Evolutionary conservation across 129 eudicot genomes (phyloP).

Genomic region (Centaurea solstitialis): DNA sequence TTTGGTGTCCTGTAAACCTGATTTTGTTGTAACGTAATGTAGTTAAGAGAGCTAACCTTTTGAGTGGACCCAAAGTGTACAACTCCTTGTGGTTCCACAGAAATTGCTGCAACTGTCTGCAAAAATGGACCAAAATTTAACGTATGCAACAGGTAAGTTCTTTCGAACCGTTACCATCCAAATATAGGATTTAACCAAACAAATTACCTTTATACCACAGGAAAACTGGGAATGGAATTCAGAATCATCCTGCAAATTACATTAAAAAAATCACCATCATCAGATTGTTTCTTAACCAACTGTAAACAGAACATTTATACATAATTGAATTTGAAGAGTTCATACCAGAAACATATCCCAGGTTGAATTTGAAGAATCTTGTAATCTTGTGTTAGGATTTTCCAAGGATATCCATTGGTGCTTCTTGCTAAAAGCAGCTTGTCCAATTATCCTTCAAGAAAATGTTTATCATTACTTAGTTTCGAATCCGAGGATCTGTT

Average conservation of each 20-base stretch:
- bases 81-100: conserved; percentile 80
- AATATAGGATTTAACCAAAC: conserved; percentile 3
- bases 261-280: not conserved
- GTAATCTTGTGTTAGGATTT: not conserved
- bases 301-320: not conserved
- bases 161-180: not conserved
- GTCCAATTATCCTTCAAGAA: conserved; percentile 54
- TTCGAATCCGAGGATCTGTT: not conserved
- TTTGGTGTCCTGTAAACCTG: too few species aligned
- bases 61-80: conserved; percentile 84
- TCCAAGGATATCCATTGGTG: conserved; percentile 53
- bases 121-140: conserved; percentile 30
- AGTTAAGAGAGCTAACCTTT: conserved; percentile 41
- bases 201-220: conserved; percentile 62
- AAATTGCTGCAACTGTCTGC: conserved; percentile 86
- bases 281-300: not conserved
- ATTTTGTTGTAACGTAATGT: not conserved
- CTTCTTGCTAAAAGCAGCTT: conserved; percentile 57
- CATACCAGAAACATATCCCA: conserved; percentile 46
- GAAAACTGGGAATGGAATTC: conserved; percentile 49
- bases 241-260: conserved; percentile 51
- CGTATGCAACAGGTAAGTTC: conserved; percentile 16
- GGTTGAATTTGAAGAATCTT: conserved; percentile 23
- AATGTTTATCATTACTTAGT: not conserved
- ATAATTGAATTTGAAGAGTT: not conserved